Evolutionary conservation across 2,329 filamentous ascomycete genomes (phyloP).

Genomic region (Didymella arachidicola): DNA sequence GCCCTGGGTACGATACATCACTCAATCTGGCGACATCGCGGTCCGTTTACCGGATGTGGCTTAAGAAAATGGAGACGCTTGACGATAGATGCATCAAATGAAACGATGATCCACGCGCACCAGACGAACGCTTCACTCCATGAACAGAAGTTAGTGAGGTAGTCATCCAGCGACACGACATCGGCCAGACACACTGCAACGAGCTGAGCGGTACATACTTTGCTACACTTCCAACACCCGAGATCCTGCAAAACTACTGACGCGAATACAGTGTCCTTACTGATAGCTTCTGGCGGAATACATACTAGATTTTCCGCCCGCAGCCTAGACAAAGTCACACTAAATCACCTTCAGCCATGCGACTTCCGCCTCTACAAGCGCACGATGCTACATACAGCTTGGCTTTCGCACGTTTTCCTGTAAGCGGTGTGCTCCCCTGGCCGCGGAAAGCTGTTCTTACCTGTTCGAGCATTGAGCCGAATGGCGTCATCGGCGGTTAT

Average conservation of each 20-base stretch:
- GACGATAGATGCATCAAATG: slow-evolving; percentile 29
- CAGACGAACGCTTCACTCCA: not conserved
- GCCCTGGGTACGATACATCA: slow-evolving; percentile 98
- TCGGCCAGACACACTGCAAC: not conserved
- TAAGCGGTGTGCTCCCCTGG: slow-evolving; percentile 11
- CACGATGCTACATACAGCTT: slow-evolving; percentile 5
- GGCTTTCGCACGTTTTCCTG: slow-evolving; percentile 9
- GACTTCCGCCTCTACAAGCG: slow-evolving; percentile 2
- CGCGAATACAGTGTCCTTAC: not conserved
- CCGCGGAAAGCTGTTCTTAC: slow-evolving; percentile 5
- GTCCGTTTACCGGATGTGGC: slow-evolving; percentile 91
- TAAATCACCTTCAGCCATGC: not conserved
- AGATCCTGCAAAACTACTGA: not conserved
- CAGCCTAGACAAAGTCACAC: not conserved
- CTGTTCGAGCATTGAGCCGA: slow-evolving; percentile 17
- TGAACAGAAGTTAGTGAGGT: not conserved
- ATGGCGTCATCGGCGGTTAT: slow-evolving; percentile 21
- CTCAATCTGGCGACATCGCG: slow-evolving; percentile 95
- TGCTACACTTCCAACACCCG: not conserved
- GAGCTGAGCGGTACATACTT: not conserved
- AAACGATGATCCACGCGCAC: slow-evolving; percentile 22
- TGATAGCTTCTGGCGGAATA: not conserved
- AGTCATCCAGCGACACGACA: not conserved
- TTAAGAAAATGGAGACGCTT: slow-evolving; percentile 50
- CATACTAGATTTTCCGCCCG: not conserved